phyloP scores from a whole-genome alignment of 345 rosid genomes.

The Ceriops zippeliana region DNA sequence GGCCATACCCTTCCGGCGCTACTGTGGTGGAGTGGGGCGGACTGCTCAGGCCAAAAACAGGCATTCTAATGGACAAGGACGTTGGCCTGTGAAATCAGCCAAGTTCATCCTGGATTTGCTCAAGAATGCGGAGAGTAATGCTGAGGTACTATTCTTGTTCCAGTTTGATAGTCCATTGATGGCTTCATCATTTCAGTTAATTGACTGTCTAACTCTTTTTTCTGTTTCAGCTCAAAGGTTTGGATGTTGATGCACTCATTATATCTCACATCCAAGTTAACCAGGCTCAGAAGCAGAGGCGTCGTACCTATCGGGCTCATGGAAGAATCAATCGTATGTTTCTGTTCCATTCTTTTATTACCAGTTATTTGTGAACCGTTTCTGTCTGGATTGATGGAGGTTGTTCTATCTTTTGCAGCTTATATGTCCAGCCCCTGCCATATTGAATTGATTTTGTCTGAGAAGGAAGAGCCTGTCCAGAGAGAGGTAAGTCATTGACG shows the following conservation, averaged over 20 bases:
- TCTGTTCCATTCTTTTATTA: background rate
- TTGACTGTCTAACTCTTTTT: background rate
- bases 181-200: background rate
- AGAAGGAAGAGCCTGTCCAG: conserved; percentile 91
- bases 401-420: conserved; percentile 38
- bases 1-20: conserved; percentile 98
- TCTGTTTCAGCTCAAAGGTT: conserved; percentile 70
- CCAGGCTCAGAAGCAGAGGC: conserved; percentile 94
- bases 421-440: conserved; percentile 98
- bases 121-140: conserved; percentile 96
- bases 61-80: conserved; percentile 95
- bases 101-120: conserved; percentile 79
- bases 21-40: conserved; percentile 96
- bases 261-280: conserved; percentile 92
- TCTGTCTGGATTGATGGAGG: background rate
- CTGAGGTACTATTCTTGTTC: conserved; percentile 47
- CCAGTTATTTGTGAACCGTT: background rate
- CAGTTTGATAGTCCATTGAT: background rate
- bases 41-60: conserved; percentile 99
- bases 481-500: conserved; percentile 59
- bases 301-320: conserved; percentile 95
- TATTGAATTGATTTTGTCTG: conserved; percentile 80
- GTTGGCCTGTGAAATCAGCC: conserved; percentile 95
- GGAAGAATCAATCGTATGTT: conserved; percentile 95
- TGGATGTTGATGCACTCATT: conserved; percentile 83